These are phyloP conservation scores for Candida koratica DNA, from an alignment of 805 yeast species.

Conservation along the genomic window DNA sequence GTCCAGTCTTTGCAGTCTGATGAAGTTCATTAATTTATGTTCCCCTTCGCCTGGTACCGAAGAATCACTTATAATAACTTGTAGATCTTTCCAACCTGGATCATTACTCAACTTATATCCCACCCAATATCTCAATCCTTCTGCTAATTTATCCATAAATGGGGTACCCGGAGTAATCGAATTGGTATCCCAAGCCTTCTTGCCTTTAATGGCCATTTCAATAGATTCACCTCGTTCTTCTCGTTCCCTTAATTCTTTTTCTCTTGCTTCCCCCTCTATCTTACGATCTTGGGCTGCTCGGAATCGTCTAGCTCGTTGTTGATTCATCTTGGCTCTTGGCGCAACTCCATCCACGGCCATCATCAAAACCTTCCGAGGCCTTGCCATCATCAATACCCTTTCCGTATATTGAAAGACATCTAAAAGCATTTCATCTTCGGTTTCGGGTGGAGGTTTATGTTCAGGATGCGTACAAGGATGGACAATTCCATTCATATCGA, in stretches of 20 bases:
- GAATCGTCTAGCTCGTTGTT: slow-evolving; percentile 90
- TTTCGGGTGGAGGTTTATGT: slow-evolving; percentile 90
- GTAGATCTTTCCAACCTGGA: slow-evolving; percentile 89
- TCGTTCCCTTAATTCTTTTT: slow-evolving; percentile 53
- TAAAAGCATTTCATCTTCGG: slow-evolving; percentile 94
- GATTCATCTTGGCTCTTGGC: slow-evolving; percentile 97
- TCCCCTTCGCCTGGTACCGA: slow-evolving; percentile 99
- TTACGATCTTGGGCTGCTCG: slow-evolving; percentile 88
- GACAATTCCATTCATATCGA: slow-evolving; percentile 98
- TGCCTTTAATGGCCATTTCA: slow-evolving; percentile 68
- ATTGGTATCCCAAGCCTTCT: slow-evolving; percentile 89
- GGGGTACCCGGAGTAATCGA: slow-evolving; percentile 99
- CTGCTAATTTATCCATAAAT: slow-evolving; percentile 87
- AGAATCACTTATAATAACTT: slow-evolving; percentile 90
- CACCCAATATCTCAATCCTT: slow-evolving; percentile 83
- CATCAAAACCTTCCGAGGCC: slow-evolving; percentile 88
- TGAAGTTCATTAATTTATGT: slow-evolving; percentile 95
- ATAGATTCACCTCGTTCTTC: slow-evolving; percentile 68
- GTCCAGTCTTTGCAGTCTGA: slow-evolving; percentile 83
- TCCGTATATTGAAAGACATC: slow-evolving; percentile 93
- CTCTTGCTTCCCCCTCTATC: slow-evolving; percentile 68
- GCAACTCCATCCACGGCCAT: slow-evolving; percentile 99
- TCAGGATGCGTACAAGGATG: slow-evolving; percentile 99
- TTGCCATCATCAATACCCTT: slow-evolving; percentile 85
- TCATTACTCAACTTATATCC: slow-evolving; percentile 83